phyloP scores from a whole-genome alignment of 768 basidiomycete species.

The Rhodotorula toruloides region DNA sequence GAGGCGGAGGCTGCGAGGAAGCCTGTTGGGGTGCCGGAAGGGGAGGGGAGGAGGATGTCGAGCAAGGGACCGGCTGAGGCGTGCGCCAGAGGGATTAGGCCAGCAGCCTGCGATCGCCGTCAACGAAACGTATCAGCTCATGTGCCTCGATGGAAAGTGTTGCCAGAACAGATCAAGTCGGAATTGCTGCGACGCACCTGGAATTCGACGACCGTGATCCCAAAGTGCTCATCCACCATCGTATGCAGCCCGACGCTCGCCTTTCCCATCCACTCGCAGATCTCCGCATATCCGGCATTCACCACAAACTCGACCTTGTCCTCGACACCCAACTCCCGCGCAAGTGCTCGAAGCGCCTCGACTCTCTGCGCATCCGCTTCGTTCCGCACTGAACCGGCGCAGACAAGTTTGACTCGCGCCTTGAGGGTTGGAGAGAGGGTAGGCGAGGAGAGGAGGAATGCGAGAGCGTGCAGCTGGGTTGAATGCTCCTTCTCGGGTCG shows the following conservation, averaged over 20 bases:
- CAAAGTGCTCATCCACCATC: constrained; percentile 98
- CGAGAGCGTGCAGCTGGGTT: constrained; percentile 68
- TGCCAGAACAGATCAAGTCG: not conserved
- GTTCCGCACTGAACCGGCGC: constrained; percentile 83
- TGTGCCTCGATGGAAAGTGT: no score
- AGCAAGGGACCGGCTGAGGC: constrained; percentile 85
- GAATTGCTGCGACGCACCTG: constrained; percentile 63
- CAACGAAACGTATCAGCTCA: not conserved
- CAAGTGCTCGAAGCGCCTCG: constrained; percentile 56
- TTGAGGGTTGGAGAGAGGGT: constrained; percentile 51
- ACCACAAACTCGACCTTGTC: constrained; percentile 62
- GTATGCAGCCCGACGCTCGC: constrained; percentile 85
- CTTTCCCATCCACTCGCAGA: constrained; percentile 65
- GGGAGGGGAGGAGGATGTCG: constrained; percentile 77
- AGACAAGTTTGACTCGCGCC: constrained; percentile 57
- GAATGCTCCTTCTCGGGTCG: constrained; percentile 92
- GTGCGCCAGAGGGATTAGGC: constrained; percentile 83
- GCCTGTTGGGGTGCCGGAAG: constrained; percentile 51
- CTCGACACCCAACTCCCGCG: constrained; percentile 60
- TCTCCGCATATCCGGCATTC: constrained; percentile 69
- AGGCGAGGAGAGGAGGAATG: constrained; percentile 52
- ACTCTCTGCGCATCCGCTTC: constrained; percentile 67
- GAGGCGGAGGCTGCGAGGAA: constrained; percentile 64
- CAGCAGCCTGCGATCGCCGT: constrained; percentile 64
- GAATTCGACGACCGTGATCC: constrained; percentile 94